Percentiles rank a stretch among this genome's conserved stretches.
phyloP scores from a whole-genome alignment of 2,329 filamentous ascomycete genomes.

The Venturia asperata region DNA sequence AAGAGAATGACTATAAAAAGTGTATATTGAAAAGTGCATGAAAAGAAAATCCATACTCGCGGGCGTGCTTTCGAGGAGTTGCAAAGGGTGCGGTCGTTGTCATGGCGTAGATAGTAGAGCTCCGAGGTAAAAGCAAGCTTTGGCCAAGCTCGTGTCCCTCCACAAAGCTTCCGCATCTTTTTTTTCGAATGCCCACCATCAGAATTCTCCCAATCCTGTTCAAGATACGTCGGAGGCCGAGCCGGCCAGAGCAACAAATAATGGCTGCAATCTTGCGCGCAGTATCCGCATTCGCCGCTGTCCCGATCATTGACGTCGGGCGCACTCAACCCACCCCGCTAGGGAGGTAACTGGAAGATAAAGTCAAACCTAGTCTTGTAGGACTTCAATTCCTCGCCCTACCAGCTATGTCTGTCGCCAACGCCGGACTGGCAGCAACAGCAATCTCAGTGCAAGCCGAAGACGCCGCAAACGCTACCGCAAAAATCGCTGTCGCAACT shows the following conservation, averaged over 20 bases:
- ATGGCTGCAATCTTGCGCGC: too few species aligned
- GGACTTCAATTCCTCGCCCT: background rate
- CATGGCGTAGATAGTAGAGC: too few species aligned
- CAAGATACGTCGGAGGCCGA: background rate
- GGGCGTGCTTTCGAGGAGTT: too few species aligned
- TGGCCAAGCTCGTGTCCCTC: background rate
- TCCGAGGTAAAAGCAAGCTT: background rate
- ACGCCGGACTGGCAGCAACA: background rate
- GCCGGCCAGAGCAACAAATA: background rate
- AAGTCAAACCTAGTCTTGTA: background rate
- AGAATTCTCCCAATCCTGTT: background rate
- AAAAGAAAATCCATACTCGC: too few species aligned
- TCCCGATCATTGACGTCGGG: background rate
- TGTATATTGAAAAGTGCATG: too few species aligned
- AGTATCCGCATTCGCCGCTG: background rate
- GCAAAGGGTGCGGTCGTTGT: too few species aligned
- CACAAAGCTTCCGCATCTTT: too few species aligned
- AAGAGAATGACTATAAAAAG: too few species aligned
- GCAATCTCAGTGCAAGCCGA: background rate
- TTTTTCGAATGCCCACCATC: background rate
- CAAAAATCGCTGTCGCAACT: background rate
- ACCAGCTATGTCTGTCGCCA: conserved; percentile 9
- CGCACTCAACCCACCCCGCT: background rate
- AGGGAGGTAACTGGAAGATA: background rate
- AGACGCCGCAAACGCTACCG: background rate